Evolutionary conservation across 331 rosid species (phyloP).

Genomic region (Quercus phellos): DNA sequence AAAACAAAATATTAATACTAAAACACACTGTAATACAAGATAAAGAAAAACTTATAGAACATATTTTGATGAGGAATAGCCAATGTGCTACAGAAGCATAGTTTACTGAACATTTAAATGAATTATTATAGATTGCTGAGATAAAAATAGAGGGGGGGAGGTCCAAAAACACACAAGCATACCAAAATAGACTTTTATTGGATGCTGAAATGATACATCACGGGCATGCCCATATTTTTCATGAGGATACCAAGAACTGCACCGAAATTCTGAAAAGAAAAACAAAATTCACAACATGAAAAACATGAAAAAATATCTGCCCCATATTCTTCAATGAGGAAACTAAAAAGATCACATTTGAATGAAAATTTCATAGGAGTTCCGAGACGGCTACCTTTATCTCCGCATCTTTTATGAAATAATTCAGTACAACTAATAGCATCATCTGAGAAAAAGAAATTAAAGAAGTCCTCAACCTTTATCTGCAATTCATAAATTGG

Average conservation of each 20-base stretch:
- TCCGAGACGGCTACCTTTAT: conserved; percentile 63
- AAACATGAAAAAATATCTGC: conserved; percentile 3
- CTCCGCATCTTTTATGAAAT: conserved; percentile 75
- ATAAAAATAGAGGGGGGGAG: background rate
- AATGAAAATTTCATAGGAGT: conserved; percentile 9
- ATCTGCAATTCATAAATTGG: conserved; percentile 58
- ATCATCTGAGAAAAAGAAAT: conserved; percentile 66
- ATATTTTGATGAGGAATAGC: no score
- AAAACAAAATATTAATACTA: conserved; percentile 14
- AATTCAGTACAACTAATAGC: conserved; percentile 52
- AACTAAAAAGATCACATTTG: conserved; percentile 12
- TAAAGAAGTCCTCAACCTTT: conserved; percentile 79
- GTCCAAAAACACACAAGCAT: conserved; percentile 22
- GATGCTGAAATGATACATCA: conserved; percentile 82
- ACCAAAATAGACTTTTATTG: conserved; percentile 94
- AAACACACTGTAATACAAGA: background rate
- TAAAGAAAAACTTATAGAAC: no score
- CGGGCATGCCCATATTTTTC: conserved; percentile 74
- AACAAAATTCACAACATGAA: conserved; percentile 17
- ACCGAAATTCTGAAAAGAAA: conserved; percentile 55
- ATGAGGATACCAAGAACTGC: conserved; percentile 64
- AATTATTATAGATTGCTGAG: background rate
- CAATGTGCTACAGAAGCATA: background rate
- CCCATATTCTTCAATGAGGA: conserved; percentile 3
- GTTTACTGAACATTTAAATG: background rate